These are phyloP conservation scores for Orbilia oligospora DNA, from an alignment of 2,329 filamentous ascomycete species.

Conservation along the genomic window DNA sequence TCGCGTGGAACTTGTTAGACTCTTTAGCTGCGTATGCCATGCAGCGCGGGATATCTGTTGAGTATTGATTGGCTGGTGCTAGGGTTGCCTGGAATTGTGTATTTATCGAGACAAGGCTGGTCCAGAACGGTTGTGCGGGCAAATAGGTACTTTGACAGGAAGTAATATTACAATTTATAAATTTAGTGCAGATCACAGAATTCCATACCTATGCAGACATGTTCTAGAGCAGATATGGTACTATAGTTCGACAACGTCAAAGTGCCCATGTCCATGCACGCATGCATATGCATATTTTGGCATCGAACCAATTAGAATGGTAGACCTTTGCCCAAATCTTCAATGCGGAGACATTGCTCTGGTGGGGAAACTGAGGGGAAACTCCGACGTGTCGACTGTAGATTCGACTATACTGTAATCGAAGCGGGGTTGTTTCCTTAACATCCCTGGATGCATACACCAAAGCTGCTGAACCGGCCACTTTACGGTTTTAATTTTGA, in stretches of 20 bases:
- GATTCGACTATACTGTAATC: background rate
- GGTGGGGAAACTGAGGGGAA: background rate
- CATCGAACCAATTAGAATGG: background rate
- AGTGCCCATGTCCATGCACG: background rate
- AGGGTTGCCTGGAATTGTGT: background rate
- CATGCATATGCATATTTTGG: constrained; percentile 2
- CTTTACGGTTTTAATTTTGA: too few species aligned
- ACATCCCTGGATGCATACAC: background rate
- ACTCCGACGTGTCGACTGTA: background rate
- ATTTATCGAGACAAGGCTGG: too few species aligned
- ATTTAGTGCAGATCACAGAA: background rate
- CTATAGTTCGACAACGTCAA: background rate
- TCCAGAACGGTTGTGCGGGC: constrained; percentile 2
- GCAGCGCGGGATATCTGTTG: background rate
- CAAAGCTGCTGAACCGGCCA: too few species aligned
- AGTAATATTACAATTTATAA: background rate
- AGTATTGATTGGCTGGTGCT: background rate
- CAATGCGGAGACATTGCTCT: background rate
- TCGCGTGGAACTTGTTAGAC: background rate
- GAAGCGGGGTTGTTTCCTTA: background rate
- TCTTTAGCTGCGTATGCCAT: background rate
- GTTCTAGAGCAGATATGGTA: background rate
- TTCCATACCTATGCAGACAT: background rate
- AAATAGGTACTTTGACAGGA: constrained; percentile 4
- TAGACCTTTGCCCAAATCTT: constrained; percentile 4